Conservation (phyloP, 352 stramenopile species). For the Thalassiosira sp. region DNA sequence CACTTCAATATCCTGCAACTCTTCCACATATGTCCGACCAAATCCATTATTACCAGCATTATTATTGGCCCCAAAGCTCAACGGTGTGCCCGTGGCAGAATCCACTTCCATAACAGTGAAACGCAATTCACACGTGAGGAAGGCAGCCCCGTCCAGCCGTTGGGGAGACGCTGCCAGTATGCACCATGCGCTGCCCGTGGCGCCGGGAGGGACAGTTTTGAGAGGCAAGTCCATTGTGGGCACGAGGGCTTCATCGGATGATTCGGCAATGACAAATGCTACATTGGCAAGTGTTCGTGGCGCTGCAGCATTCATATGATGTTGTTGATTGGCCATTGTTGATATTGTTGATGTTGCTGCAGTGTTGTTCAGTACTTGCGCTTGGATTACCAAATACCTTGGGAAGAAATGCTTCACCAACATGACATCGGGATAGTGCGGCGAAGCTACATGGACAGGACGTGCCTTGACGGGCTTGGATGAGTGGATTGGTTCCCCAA, state of each 20-base stretch:
- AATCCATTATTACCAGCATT: constrained; percentile 19
- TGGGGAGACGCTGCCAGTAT: constrained; percentile 65
- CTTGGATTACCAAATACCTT: constrained; percentile 79
- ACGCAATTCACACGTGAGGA: constrained; percentile 79
- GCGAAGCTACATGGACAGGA: constrained; percentile 54
- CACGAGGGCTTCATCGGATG: constrained; percentile 79
- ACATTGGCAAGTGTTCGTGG: constrained; percentile 66
- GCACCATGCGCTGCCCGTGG: constrained; percentile 73
- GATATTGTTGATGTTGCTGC: constrained; percentile 9
- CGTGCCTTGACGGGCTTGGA: constrained; percentile 72
- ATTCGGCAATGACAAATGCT: constrained; percentile 80
- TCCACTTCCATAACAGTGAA: constrained; percentile 74
- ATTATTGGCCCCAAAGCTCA: constrained; percentile 55
- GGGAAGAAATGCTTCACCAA: constrained; percentile 82
- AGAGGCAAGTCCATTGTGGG: constrained; percentile 70
- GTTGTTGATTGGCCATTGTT: too few species aligned
- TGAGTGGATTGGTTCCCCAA: constrained; percentile 74
- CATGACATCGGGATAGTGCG: constrained; percentile 76
- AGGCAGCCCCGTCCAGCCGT: constrained; percentile 73
- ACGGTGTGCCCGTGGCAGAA: constrained; percentile 50
- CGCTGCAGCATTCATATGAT: too few species aligned
- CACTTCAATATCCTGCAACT: constrained; percentile 82
- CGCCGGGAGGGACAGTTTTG: constrained; percentile 60
- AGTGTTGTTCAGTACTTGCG: constrained; percentile 65
- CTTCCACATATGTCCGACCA: constrained; percentile 76